Percentiles rank a stretch among this genome's conserved stretches.
These are phyloP conservation scores for Xylaria venustula DNA, from an alignment of 495 filamentous ascomycete genomes.

Conservation along the genomic window DNA sequence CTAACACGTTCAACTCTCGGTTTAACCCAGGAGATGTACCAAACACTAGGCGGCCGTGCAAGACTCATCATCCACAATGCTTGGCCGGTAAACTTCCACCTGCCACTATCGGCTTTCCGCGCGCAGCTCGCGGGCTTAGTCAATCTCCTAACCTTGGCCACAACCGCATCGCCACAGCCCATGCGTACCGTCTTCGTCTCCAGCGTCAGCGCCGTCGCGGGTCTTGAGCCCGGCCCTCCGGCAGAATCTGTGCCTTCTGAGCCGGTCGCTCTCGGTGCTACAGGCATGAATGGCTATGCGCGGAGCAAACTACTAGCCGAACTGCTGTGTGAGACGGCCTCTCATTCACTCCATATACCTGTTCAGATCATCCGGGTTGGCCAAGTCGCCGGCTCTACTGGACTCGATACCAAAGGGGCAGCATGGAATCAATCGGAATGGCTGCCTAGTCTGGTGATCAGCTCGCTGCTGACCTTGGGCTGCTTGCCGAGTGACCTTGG, in stretches of 20 bases:
- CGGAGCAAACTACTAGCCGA: slow-evolving; percentile 55
- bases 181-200: slow-evolving; percentile 45
- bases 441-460: slow-evolving; percentile 49
- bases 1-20: slow-evolving; percentile 43
- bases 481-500: slow-evolving; percentile 39
- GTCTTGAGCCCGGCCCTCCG: slow-evolving; percentile 20
- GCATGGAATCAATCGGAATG: slow-evolving; percentile 59
- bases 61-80: slow-evolving; percentile 55
- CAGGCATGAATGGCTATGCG: slow-evolving; percentile 45
- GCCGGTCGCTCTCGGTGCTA: neutral
- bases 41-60: slow-evolving; percentile 21
- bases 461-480: slow-evolving; percentile 32
- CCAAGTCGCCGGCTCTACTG: slow-evolving; percentile 53
- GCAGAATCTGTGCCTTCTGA: slow-evolving; percentile 40
- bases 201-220: slow-evolving; percentile 37
- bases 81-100: slow-evolving; percentile 65
- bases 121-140: slow-evolving; percentile 47
- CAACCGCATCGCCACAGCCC: slow-evolving; percentile 25
- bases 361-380: slow-evolving; percentile 53
- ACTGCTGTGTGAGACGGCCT: slow-evolving; percentile 45
- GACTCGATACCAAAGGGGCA: slow-evolving; percentile 28
- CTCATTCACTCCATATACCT: slow-evolving; percentile 16
- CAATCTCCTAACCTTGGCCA: slow-evolving; percentile 38
- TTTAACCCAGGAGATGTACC: slow-evolving; percentile 30
- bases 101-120: slow-evolving; percentile 50